Conservation (phyloP, 1,284 basidiomycete genomes). For the Tylopilus orsonianus region DNA sequence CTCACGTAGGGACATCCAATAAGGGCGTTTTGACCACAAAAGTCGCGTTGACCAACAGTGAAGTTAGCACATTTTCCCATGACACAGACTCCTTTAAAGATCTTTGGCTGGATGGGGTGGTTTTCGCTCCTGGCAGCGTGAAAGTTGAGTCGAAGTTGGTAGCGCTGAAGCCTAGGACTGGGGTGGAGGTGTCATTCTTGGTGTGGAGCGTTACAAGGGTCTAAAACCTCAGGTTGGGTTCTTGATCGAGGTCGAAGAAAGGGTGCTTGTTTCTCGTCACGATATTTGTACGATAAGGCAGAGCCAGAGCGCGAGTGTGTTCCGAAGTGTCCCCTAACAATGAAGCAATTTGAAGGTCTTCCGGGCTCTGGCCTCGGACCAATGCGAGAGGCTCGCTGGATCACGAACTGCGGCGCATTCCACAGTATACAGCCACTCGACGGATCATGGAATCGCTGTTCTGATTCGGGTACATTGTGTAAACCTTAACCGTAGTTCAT, state of each 20-base stretch:
- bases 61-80: slow-evolving; percentile 20
- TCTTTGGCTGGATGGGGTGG: slow-evolving; percentile 15
- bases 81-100: slow-evolving; percentile 22
- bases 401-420: too few species aligned
- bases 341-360: too few species aligned
- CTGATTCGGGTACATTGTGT: too few species aligned
- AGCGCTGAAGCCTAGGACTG: background rate
- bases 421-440: too few species aligned
- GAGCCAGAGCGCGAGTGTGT: too few species aligned
- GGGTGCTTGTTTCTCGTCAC: too few species aligned
- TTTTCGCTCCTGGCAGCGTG: slow-evolving; percentile 13
- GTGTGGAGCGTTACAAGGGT: slow-evolving; percentile 22
- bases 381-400: too few species aligned
- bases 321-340: too few species aligned
- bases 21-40: slow-evolving; percentile 3
- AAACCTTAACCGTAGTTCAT: slow-evolving; percentile 9
- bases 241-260: too few species aligned
- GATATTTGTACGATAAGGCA: too few species aligned
- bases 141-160: slow-evolving; percentile 5
- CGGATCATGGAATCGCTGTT: too few species aligned
- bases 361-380: too few species aligned
- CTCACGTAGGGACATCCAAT: slow-evolving; percentile 15
- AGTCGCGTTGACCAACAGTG: slow-evolving; percentile 4
- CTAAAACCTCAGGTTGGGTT: background rate
- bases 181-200: slow-evolving; percentile 2